Conservation (phyloP, 2,329 filamentous ascomycete genomes). For the Aurifilum marmelostoma region DNA sequence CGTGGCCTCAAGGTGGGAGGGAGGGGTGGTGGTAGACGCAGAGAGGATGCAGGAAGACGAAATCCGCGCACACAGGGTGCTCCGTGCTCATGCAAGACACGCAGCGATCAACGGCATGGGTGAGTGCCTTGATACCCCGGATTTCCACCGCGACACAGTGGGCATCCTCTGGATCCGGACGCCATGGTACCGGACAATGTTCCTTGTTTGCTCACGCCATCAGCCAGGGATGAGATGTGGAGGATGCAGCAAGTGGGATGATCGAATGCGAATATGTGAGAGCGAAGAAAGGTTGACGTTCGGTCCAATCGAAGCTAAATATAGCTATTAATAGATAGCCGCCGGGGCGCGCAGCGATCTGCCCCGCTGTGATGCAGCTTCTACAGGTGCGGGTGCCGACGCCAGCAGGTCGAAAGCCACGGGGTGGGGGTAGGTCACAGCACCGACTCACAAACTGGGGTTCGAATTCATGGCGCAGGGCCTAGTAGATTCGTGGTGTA, state of each 20-base stretch:
- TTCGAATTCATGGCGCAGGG: background rate
- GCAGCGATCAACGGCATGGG: background rate
- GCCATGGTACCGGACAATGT: background rate
- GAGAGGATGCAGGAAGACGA: background rate
- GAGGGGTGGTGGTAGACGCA: background rate
- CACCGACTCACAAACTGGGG: background rate
- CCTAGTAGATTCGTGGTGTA: too few species aligned
- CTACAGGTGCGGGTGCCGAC: constrained; percentile 5
- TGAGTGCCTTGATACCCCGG: constrained; percentile 3
- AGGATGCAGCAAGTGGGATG: background rate
- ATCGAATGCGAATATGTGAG: background rate
- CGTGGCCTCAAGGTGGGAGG: background rate
- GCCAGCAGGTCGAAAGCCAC: background rate
- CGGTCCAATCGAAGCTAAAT: constrained; percentile 2
- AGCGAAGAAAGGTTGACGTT: constrained; percentile 11
- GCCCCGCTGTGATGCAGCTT: constrained; percentile 14
- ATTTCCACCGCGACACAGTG: background rate
- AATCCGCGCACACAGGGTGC: background rate
- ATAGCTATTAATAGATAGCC: constrained; percentile 15
- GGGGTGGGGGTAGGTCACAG: background rate
- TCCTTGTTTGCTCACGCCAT: background rate
- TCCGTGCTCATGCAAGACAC: constrained; percentile 10
- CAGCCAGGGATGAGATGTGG: background rate
- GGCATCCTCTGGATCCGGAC: background rate
- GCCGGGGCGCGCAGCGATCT: background rate